Base-by-base conservation (phyloP, 2,329 filamentous ascomycete genomes). In the Xylariaceae sp. region DNA sequence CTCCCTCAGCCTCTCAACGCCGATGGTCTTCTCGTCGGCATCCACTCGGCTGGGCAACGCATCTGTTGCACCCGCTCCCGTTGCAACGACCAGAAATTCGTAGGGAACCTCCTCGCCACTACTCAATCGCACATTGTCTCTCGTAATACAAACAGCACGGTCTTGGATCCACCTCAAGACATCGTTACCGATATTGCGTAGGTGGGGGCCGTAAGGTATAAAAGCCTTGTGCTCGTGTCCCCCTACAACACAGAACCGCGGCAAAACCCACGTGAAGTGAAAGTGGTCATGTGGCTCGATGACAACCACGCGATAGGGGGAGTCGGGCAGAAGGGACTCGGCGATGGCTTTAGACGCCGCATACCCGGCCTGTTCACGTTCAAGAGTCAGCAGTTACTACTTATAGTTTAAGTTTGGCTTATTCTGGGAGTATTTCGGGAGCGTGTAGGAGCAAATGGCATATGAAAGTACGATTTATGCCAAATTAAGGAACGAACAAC, bases 211-310 rank as follows among this genome's bases (percentile, higher is more conserved):
- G 54, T 85, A 86, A 0, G 84, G 83, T 36, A 87, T 81, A 56
- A 86, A 86, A 0, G 81, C 81, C 61, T 81, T 81, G 50, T 81
- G 67, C 56, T 85, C 83, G 40, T 84, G 78, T 16, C 76, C 78
- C n/a, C 73, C 67, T 4, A 81, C 71, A 11, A 86, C 82, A 33
- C 76, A 80, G 64, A 81, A 84, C 3, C 84, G 76, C 0, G 84
- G 84, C 30, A 86, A 75, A 10, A 79, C 76, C 75, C 82, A 87
- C 0, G 81, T 80, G 61, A 81, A 84, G 58, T 86, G 79, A 65
- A 86, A 83, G 66, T 86, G 83, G 3, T 75, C 78, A 63, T 83
- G 82, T 39, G 78, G 80, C 66, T 87, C 84, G 23, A 87, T 64
- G 3, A 86, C 70, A 0, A 86, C 70, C 3, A 85, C 76, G 3